Base-by-base conservation (phyloP, 2,329 filamentous ascomycete species). In the Alternaria incomplexa region DNA sequence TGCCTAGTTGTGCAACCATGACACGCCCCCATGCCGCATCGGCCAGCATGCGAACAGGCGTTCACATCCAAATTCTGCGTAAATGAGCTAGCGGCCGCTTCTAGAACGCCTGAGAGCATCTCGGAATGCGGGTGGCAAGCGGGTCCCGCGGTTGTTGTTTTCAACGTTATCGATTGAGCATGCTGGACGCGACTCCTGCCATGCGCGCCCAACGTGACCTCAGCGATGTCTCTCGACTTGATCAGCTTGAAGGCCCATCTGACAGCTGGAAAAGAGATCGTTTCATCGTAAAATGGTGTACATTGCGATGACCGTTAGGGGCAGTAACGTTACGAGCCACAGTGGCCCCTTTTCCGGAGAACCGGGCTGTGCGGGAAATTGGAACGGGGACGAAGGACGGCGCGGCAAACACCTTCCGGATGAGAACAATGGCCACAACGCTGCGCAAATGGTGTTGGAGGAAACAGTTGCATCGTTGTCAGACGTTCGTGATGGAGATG, bases 81-180 rank as follows among this genome's bases (percentile, higher is more conserved):
- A 58, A 68, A 59, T 52, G 58, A 58, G 57, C 53, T 59, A 68
- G 68, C 66, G 56, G 64, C 64, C 58, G 67, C 64, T 68, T 67
- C 60, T 63, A 52, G 59, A 64, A 65, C 54, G 55, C 51, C 45
- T 64, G 46, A 46, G 30, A 52, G 45, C 52, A 55, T 51, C 15
- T 48, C 40, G 44, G 56, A 61, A 51, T 43, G 56, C 40, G 47
- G 43, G 36, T 61, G 46, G 58, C 54, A 61, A 54, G 43, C 28
- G 52, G 46, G 45, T 48, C 26, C 44, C 55, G n/a, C 46, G 32
- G 17, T 40, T 51, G 56, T 60, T 51, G 44, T 59, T 26, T 45
- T 51, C 12, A 28, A 28, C 30, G 36, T 51, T 25, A 25, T 54
- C 36, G 32, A 50, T 54, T 59, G 50, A 55, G 56, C 3, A 30